Percentiles rank a stretch among this genome's conserved stretches.
Evolutionary conservation across 495 filamentous ascomycete species (phyloP).

Genomic region (Penicillium herquei): DNA sequence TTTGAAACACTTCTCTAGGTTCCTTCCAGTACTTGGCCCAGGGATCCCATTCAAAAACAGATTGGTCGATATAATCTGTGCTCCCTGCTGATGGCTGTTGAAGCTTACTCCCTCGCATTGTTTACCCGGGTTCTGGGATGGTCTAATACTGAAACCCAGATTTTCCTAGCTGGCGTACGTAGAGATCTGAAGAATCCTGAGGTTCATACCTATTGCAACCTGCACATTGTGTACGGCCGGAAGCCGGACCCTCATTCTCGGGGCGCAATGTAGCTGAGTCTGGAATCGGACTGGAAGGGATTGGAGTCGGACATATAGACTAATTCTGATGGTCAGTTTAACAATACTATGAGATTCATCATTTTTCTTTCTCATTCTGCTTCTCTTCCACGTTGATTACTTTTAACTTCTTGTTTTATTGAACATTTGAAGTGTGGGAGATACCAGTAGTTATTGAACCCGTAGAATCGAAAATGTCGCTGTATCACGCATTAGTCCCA

Average conservation of each 20-base stretch:
- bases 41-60: conserved; percentile 44
- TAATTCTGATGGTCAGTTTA: neutral
- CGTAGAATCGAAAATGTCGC: neutral
- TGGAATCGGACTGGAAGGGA: conserved; percentile 10
- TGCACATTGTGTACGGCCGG: conserved; percentile 35
- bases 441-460: neutral
- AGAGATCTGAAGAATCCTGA: conserved; percentile 50
- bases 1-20: conserved; percentile 16
- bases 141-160: conserved; percentile 54
- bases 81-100: conserved; percentile 42
- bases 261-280: conserved; percentile 7
- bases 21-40: conserved; percentile 44
- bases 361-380: neutral
- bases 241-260: conserved; percentile 19
- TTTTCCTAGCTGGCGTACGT: conserved; percentile 53
- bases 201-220: conserved; percentile 46
- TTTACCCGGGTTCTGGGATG: conserved; percentile 57
- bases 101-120: conserved; percentile 40
- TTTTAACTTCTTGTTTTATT: neutral
- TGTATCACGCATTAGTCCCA: neutral
- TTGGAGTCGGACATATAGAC: neutral
- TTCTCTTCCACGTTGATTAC: neutral
- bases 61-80: conserved; percentile 42
- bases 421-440: neutral
- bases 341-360: neutral